phyloP scores from a whole-genome alignment of 306 rosid species.

The Vigna unguiculata region DNA sequence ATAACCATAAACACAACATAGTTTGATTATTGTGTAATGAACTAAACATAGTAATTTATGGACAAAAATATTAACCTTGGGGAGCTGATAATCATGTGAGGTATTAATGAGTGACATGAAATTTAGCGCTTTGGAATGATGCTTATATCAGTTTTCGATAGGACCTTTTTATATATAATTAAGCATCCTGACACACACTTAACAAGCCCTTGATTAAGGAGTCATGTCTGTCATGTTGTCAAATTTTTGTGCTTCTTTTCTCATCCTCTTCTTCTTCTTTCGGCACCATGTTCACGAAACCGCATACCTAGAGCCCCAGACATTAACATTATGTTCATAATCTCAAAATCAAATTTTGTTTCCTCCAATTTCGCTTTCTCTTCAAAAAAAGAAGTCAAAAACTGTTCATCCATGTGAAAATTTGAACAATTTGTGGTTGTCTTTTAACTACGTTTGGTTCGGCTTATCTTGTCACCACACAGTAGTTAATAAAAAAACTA shows the following conservation, averaged over 20 bases:
- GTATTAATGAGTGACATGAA: slow-evolving; percentile 44
- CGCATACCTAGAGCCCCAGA: slow-evolving; percentile 36
- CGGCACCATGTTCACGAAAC: slow-evolving; percentile 34
- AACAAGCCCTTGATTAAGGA: slow-evolving; percentile 49
- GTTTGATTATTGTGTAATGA: background rate
- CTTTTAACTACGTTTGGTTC: background rate
- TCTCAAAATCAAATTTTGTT: slow-evolving; percentile 7
- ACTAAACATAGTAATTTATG: background rate
- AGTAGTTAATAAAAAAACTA: too few relatives aligned
- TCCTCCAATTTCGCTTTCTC: slow-evolving; percentile 1
- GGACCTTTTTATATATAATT: background rate
- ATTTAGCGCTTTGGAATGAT: slow-evolving; percentile 35
- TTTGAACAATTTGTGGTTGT: slow-evolving; percentile 17
- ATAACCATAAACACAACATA: background rate
- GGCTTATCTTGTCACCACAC: slow-evolving; percentile 22
- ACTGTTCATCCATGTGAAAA: slow-evolving; percentile 18
- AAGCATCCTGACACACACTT: slow-evolving; percentile 7
- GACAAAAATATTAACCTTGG: background rate
- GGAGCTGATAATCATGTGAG: slow-evolving; percentile 35
- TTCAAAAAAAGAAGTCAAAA: background rate
- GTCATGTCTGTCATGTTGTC: slow-evolving; percentile 52
- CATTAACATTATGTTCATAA: background rate
- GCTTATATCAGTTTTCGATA: slow-evolving; percentile 26
- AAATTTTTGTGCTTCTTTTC: slow-evolving; percentile 41
- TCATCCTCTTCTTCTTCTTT: slow-evolving; percentile 32